Evolutionary conservation across 148 eudicot species (phyloP), one percentile per base, ranked within the genome.

Genomic region (Camellia granthamiana): DNA sequence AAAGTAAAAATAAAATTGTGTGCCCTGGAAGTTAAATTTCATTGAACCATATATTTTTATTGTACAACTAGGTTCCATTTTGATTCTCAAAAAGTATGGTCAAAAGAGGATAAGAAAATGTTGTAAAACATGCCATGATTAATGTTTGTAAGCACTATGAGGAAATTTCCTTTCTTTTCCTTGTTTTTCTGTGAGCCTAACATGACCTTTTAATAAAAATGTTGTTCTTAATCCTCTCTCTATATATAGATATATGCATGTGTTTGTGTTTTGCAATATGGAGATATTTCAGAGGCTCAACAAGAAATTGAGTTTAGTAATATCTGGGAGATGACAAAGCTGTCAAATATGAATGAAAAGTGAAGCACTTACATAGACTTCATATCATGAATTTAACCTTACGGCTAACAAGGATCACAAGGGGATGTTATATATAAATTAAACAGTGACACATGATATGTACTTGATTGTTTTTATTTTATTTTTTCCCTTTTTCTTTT

Each of bases 21-120:
- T 14, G 19, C 23, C 6, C 23, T 16, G 0, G 3, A 61, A n/a
- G 2, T 61, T 16, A 61, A 16, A 61, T 16, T 61, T 61, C 6
- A 1, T 61, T 15, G 64, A 15, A 61, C 19, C 23, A 58, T 58
- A 0, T 61, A 18, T 5, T n/a, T 61, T 61, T 61, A 61, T 61
- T 15, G 19, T 61, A 4, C 64, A 16, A 3, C 14, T 55, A 55
- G 59, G 59, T 55, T 55, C 12, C 30, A n/a, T 61, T 61, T 61
- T n/a, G 21, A 21, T 7, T 4, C 42, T 62, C 65, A 10, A 15
- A 72, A 14, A 21, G 13, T 10, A 12, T 1, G 60, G 13, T 21
- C 60, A n/a, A 52, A 15, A 46, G 56, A 71, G n/a, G 56, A 51
- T 68, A 71, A 71, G 74, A 47, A 47, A 71, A 61, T 61, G 30